A percentile compares a stretch with the other conserved stretches of the same genome.
phyloP scores from a whole-genome alignment of 2,329 filamentous ascomycete genomes.

The Trichoderma sp. region DNA sequence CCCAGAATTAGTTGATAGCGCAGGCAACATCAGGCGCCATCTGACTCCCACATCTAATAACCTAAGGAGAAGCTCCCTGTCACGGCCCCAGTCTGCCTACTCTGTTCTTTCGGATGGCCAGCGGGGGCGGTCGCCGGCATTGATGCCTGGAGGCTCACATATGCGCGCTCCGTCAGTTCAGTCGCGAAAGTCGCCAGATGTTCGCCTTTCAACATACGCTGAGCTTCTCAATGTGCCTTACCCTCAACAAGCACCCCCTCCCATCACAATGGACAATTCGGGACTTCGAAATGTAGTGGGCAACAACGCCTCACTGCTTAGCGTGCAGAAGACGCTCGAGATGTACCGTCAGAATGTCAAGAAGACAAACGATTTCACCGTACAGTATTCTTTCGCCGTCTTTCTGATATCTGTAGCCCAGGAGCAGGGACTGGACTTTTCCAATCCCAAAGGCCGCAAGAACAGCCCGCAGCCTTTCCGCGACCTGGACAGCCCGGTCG shows the following conservation, averaged over 20 bases:
- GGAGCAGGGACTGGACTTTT: conserved; percentile 65
- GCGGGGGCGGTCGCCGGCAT: conserved; percentile 62
- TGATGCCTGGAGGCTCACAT: conserved; percentile 46
- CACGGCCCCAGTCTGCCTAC: conserved; percentile 74
- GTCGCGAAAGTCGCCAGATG: conserved; percentile 59
- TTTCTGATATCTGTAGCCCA: conserved; percentile 90
- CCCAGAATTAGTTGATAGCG: conserved; percentile 55
- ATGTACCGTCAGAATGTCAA: conserved; percentile 98
- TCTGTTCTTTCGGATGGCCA: conserved; percentile 71
- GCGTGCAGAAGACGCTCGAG: conserved; percentile 89
- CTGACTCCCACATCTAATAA: conserved; percentile 60
- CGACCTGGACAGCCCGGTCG: conserved; percentile 50
- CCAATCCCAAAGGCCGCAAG: conserved; percentile 50
- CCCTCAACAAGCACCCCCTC: conserved; percentile 70
- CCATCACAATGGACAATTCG: conserved; percentile 77
- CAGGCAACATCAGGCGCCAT: conserved; percentile 58
- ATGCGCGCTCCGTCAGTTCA: conserved; percentile 52
- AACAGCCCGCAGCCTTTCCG: conserved; percentile 49
- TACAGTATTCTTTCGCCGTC: conserved; percentile 95
- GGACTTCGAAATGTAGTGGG: conserved; percentile 78
- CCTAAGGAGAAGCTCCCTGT: conserved; percentile 59
- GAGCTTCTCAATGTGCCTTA: conserved; percentile 71
- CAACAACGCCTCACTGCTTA: conserved; percentile 85
- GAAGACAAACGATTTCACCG: conserved; percentile 87
- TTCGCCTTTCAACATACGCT: conserved; percentile 55